These are phyloP conservation scores for Cicer cuneatum DNA, from an alignment of 306 rosid genomes.

Conservation along the genomic window DNA sequence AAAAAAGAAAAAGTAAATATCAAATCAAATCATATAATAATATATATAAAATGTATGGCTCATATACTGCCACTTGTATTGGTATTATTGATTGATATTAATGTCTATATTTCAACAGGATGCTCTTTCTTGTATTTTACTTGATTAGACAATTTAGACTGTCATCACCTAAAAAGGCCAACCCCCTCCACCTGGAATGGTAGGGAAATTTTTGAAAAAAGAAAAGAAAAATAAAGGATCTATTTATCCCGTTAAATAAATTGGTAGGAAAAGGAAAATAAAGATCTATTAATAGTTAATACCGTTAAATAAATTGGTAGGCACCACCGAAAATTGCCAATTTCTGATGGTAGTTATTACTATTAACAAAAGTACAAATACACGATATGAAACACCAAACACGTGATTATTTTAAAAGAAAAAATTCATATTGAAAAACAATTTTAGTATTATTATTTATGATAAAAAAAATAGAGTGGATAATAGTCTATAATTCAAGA, in stretches of 20 bases:
- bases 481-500: no score
- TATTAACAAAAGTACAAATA: no score
- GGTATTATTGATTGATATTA: not conserved
- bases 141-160: slow-evolving; percentile 27
- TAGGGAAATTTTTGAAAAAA: not conserved
- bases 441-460: no score
- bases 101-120: not conserved
- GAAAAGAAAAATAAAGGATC: not conserved
- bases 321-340: no score
- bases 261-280: no score
- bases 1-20: not conserved
- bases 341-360: no score
- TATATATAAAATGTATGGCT: not conserved
- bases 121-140: slow-evolving; percentile 32
- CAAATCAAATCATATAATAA: not conserved
- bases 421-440: no score
- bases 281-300: no score
- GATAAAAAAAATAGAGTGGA: no score
- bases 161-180: slow-evolving; percentile 1
- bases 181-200: not conserved
- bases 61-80: not conserved
- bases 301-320: no score
- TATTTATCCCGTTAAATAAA: not conserved
- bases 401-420: no score
- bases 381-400: no score